Evolutionary conservation across 306 rosid genomes (phyloP), one percentile per base, ranked within the genome.

Genomic region (Ziziphus jujuba): DNA sequence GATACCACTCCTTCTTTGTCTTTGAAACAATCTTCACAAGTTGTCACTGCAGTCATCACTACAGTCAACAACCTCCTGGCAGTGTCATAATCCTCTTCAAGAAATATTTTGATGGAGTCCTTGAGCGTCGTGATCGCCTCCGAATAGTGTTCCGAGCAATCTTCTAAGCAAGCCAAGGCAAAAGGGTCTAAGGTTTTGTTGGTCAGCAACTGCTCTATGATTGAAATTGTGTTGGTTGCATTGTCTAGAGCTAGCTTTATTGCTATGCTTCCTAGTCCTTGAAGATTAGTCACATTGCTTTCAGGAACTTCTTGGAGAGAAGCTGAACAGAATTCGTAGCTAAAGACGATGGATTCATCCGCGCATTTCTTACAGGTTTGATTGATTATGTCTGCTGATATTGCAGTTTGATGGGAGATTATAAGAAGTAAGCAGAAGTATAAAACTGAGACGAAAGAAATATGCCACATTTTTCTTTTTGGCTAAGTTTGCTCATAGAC

Each of bases 201-300:
- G 11, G 48, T 75, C 40, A 83, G 33, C 4, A 85, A 62, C 73
- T 72, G 20, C 71, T 9, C 74, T 60, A 81, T 81, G 36, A 64
- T 74, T 8, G 65, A 72, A 2, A 81, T 4, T 0, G 86, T 76
- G 58, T 56, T 59, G 3, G 83, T 78, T 40, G 72, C 84, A 7
- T 83, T 86, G 63, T 68, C 68, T 0, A 86, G 73, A 20, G 91
- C 86, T 7, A 86, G 76, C 65, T 86, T 88, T 88, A 86, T 83
- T 19, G 83, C 84, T 50, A 83, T 54, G 19, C 83, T 12, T 0
- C 81, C 91, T 17, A 86, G 23, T 17, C 86, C 91, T 67, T 81
- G 81, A 45, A 86, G 81, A 73, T 86, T 83, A 1, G 81, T 36
- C 0, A 69, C 52, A 33, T 74, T 82, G 69, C 91, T 79, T 40